These are phyloP conservation scores for Aspergillus mulundensis DNA, from an alignment of 495 filamentous ascomycete genomes.

Conservation along the genomic window DNA sequence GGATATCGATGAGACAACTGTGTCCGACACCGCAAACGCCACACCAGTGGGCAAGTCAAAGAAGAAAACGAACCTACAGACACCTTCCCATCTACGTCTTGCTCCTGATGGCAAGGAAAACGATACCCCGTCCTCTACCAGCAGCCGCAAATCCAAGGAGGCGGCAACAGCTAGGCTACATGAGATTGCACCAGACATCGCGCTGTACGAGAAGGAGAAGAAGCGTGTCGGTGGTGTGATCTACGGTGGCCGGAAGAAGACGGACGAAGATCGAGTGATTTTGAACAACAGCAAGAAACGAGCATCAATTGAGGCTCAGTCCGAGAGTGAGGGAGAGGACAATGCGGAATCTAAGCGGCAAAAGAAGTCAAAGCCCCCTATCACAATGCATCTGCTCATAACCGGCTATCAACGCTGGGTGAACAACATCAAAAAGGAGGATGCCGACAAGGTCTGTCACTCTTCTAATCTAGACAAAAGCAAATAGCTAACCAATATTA, in stretches of 20 bases:
- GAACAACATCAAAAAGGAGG: constrained; percentile 62
- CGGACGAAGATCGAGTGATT: constrained; percentile 43
- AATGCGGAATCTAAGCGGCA: constrained; percentile 54
- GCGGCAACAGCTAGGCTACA: constrained; percentile 73
- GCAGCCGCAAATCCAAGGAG: constrained; percentile 82
- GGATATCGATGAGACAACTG: constrained; percentile 15
- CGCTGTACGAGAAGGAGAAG: constrained; percentile 87
- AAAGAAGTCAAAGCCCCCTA: constrained; percentile 56
- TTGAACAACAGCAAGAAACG: constrained; percentile 34
- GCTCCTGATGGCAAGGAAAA: constrained; percentile 71
- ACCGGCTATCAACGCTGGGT: constrained; percentile 80
- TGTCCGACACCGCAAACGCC: constrained; percentile 15
- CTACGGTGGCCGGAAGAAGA: constrained; percentile 62
- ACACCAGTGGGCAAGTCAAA: constrained; percentile 33
- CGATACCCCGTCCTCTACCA: constrained; percentile 71
- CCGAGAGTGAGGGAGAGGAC: constrained; percentile 52
- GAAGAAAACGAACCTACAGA: constrained; percentile 33
- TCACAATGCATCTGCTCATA: constrained; percentile 68
- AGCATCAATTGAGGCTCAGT: constrained; percentile 37
- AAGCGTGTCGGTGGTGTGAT: constrained; percentile 81
- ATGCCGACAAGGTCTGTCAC: constrained; percentile 68
- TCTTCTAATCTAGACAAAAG: background rate
- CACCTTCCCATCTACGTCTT: constrained; percentile 43
- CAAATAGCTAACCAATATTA: constrained; percentile 35
- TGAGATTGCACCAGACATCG: constrained; percentile 73